Conservation (phyloP, 352 stramenopile genomes). For the Phytophthora brassicae region DNA sequence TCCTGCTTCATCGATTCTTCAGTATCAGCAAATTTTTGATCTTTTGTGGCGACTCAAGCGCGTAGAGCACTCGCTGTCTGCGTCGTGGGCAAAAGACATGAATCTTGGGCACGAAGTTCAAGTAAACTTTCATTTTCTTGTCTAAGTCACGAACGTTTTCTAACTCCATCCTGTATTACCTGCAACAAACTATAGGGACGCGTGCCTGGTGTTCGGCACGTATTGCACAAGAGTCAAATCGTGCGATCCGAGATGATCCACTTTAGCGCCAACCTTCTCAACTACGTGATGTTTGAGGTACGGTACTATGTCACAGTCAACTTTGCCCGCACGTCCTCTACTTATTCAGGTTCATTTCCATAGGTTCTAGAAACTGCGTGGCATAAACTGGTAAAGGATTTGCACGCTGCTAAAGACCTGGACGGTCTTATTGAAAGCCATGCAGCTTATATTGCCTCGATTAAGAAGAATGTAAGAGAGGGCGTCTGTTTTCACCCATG, state of each 20-base stretch:
- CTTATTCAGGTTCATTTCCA: neutral
- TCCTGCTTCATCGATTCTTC: conserved; percentile 78
- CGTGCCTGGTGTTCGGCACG: conserved; percentile 50
- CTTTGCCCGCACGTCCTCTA: neutral
- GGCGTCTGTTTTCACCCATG: neutral
- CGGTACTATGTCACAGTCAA: neutral
- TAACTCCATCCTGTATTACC: conserved; percentile 8
- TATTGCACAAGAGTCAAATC: conserved; percentile 94
- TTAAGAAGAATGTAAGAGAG: conserved; percentile 82
- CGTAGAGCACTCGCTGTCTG: conserved; percentile 92
- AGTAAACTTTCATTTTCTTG: conserved; percentile 30
- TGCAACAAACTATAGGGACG: conserved; percentile 42
- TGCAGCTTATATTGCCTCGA: conserved; percentile 92
- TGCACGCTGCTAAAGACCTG: conserved; percentile 91
- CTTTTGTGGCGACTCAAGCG: conserved; percentile 91
- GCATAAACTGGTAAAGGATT: conserved; percentile 89
- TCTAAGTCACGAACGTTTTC: neutral
- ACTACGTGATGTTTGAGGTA: conserved; percentile 99
- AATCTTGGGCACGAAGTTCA: conserved; percentile 93
- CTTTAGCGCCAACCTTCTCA: conserved; percentile 97
- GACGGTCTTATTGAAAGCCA: conserved; percentile 97
- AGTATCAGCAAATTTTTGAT: conserved; percentile 90
- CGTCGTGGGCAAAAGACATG: conserved; percentile 97
- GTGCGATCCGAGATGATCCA: conserved; percentile 98
- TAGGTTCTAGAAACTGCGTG: conserved; percentile 93